A percentile compares a stretch with the other conserved stretches of the same genome.
Conservation (phyloP, 2,329 filamentous ascomycete species). For the Exophiala sp. region DNA sequence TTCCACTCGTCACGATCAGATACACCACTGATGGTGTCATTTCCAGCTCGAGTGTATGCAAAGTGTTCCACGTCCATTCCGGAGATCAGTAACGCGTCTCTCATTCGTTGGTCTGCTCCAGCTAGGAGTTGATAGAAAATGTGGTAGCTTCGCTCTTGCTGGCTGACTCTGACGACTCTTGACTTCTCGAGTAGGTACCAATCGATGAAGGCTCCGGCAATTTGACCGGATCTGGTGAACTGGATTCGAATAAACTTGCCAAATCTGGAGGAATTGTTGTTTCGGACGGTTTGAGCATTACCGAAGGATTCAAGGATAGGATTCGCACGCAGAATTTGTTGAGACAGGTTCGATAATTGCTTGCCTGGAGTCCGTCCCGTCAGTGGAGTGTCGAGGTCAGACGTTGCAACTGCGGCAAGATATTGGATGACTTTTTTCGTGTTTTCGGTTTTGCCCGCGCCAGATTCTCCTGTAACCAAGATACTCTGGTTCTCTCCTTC, state of each 20-base stretch:
- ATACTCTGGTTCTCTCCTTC: constrained; percentile 97
- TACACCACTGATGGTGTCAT: constrained; percentile 85
- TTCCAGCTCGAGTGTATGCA: constrained; percentile 84
- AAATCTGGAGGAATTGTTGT: constrained; percentile 97
- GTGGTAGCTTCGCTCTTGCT: constrained; percentile 91
- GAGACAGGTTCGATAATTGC: constrained; percentile 80
- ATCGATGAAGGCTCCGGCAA: constrained; percentile 93
- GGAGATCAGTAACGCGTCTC: constrained; percentile 71
- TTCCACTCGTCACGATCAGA: constrained; percentile 92
- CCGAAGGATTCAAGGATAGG: constrained; percentile 97
- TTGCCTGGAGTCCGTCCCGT: constrained; percentile 56
- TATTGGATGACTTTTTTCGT: constrained; percentile 99
- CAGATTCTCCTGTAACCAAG: constrained; percentile 95
- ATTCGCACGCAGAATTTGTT: constrained; percentile 93
- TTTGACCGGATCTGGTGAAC: constrained; percentile 81
- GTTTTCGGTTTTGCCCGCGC: constrained; percentile 97
- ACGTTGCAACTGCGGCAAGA: constrained; percentile 85
- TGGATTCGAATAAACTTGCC: constrained; percentile 99
- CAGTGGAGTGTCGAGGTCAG: constrained; percentile 61
- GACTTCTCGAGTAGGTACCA: constrained; percentile 99
- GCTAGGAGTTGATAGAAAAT: constrained; percentile 94
- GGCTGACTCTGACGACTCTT: constrained; percentile 84
- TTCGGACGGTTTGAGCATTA: constrained; percentile 94
- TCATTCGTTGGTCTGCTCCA: constrained; percentile 71
- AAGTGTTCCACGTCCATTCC: constrained; percentile 79